phyloP scores from a whole-genome alignment of 23 red algal genomes.

The Gracilaria gracilis region DNA sequence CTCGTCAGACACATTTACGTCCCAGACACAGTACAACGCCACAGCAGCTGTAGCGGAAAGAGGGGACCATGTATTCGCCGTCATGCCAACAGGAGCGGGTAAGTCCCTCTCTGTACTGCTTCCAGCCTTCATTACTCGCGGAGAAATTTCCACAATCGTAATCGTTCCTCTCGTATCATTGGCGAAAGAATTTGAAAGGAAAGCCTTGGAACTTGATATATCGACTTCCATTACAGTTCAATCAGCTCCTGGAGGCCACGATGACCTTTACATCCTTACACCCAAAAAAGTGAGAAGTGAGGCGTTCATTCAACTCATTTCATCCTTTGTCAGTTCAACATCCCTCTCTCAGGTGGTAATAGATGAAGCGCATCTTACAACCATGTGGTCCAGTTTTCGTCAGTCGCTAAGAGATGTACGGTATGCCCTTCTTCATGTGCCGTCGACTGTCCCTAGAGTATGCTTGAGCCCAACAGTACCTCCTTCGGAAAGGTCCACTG shows the following conservation, averaged over 20 bases:
- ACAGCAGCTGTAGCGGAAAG: not conserved
- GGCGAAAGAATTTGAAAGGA: not conserved
- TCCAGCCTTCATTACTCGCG: constrained; percentile 13
- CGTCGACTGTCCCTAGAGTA: not conserved
- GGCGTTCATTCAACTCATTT: not conserved
- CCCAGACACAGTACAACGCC: constrained; percentile 1
- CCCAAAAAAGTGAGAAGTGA: not conserved
- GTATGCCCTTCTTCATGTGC: not conserved
- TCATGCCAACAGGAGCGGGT: constrained; percentile 13
- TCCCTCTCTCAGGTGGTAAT: constrained; percentile 8
- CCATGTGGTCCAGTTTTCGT: constrained; percentile 21
- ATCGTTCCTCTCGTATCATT: constrained; percentile 9
- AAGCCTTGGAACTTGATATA: not conserved
- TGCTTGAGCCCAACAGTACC: constrained; percentile 1
- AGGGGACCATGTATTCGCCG: not conserved
- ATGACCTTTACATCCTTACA: constrained; percentile 14
- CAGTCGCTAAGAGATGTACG: not conserved
- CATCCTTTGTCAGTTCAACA: not conserved
- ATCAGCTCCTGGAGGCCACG: no score
- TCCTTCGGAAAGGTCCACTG: not conserved
- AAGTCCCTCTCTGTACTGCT: constrained; percentile 14
- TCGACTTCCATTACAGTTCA: not conserved
- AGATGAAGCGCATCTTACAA: constrained; percentile 25
- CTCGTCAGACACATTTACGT: not conserved
- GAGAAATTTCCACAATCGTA: not conserved